phyloP scores from a whole-genome alignment of 176 grass and related monocot species.

The Paspalum vaginatum region DNA sequence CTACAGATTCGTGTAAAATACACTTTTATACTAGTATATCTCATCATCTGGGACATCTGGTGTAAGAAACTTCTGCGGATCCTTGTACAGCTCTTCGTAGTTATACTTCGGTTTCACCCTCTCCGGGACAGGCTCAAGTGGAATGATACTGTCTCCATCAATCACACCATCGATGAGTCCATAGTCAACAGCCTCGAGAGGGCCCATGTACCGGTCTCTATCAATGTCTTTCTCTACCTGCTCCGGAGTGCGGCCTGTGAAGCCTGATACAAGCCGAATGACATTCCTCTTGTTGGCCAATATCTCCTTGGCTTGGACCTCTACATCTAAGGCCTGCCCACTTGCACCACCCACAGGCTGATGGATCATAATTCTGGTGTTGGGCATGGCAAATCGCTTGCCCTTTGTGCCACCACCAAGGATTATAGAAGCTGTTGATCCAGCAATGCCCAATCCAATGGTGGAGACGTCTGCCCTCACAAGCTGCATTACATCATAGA shows the following conservation, averaged over 20 bases:
- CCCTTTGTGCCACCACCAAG: slow-evolving; percentile 89
- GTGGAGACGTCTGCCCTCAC: slow-evolving; percentile 88
- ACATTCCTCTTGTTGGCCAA: slow-evolving; percentile 81
- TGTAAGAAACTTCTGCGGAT: slow-evolving; percentile 74
- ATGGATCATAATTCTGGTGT: slow-evolving; percentile 93
- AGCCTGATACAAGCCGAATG: slow-evolving; percentile 60
- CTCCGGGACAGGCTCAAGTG: slow-evolving; percentile 60
- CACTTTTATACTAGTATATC: slow-evolving; percentile 64
- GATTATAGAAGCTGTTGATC: slow-evolving; percentile 83
- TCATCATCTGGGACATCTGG: slow-evolving; percentile 88
- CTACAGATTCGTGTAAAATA: neutral
- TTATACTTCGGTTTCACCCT: slow-evolving; percentile 67
- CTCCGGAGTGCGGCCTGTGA: slow-evolving; percentile 60
- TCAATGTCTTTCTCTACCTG: slow-evolving; percentile 93
- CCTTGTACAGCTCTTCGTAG: slow-evolving; percentile 65
- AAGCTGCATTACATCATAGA: slow-evolving; percentile 88
- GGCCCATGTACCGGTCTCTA: slow-evolving; percentile 88
- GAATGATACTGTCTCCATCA: slow-evolving; percentile 72
- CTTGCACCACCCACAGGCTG: slow-evolving; percentile 84
- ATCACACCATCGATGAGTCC: slow-evolving; percentile 87
- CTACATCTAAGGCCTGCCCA: slow-evolving; percentile 70
- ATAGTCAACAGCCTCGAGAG: slow-evolving; percentile 86
- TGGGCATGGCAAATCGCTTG: slow-evolving; percentile 95
- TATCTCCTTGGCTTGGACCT: slow-evolving; percentile 83
- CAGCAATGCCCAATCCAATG: slow-evolving; percentile 75